These are phyloP conservation scores for Sporothrix euskadiensis DNA, from an alignment of 2,329 filamentous ascomycete species.

Conservation along the genomic window DNA sequence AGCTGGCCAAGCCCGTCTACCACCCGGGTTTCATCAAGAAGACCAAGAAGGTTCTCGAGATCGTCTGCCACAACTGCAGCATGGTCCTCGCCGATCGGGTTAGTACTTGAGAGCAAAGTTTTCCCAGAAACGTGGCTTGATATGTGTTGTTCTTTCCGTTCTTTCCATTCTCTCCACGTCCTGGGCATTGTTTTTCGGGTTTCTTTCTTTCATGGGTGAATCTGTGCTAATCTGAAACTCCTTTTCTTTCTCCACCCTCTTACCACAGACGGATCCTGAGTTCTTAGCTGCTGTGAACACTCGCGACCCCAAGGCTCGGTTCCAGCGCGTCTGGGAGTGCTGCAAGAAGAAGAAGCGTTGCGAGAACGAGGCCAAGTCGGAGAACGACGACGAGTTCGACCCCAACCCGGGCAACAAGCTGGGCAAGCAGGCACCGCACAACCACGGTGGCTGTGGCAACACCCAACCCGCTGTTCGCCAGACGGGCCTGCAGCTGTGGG, in stretches of 20 bases:
- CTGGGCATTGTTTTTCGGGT: slow-evolving; percentile 46
- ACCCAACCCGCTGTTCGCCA: slow-evolving; percentile 84
- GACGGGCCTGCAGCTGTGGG: slow-evolving; percentile 79
- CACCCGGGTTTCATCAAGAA: slow-evolving; percentile 96
- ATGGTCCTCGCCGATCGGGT: slow-evolving; percentile 97
- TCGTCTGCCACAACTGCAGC: slow-evolving; percentile 98
- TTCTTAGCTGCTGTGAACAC: slow-evolving; percentile 79
- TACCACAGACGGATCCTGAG: slow-evolving; percentile 72
- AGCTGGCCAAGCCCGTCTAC: slow-evolving; percentile 93
- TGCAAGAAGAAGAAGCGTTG: slow-evolving; percentile 88
- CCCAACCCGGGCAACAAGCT: slow-evolving; percentile 51
- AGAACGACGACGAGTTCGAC: slow-evolving; percentile 68
- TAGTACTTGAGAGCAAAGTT: slow-evolving; percentile 60
- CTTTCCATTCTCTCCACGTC: neutral
- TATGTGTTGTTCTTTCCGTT: neutral
- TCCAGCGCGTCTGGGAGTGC: slow-evolving; percentile 86
- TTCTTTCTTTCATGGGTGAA: slow-evolving; percentile 46
- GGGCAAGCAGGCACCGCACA: slow-evolving; percentile 53
- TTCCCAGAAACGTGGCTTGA: slow-evolving; percentile 10
- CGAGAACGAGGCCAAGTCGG: slow-evolving; percentile 67
- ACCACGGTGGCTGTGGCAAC: slow-evolving; percentile 92
- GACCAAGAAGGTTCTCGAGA: slow-evolving; percentile 98
- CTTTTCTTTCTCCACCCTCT: slow-evolving; percentile 30
- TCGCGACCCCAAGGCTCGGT: slow-evolving; percentile 90
- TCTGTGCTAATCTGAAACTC: slow-evolving; percentile 58